Evolutionary conservation across 768 basidiomycete genomes (phyloP).

Genomic region (Pleurotus sapidus): DNA sequence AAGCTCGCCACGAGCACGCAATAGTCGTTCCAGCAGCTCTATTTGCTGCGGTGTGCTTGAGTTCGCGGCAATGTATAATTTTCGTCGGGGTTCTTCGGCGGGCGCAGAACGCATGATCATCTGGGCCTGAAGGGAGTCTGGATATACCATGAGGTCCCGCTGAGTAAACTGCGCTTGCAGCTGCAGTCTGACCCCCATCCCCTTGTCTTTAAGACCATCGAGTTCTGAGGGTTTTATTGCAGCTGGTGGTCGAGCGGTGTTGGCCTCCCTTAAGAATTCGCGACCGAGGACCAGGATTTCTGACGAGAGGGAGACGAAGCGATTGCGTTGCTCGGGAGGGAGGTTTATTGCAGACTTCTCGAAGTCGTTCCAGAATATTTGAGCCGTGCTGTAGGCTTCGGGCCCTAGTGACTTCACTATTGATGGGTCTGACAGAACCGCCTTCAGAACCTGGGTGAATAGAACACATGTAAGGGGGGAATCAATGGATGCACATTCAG

Average conservation of each 20-base stretch:
- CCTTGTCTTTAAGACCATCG: constrained; percentile 69
- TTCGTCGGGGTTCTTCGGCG: constrained; percentile 75
- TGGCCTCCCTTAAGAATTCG: constrained; percentile 73
- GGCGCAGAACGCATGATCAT: constrained; percentile 92
- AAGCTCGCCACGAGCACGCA: constrained; percentile 76
- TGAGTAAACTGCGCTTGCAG: constrained; percentile 77
- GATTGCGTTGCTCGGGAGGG: constrained; percentile 68
- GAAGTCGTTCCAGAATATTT: constrained; percentile 96
- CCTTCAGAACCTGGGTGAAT: constrained; percentile 58
- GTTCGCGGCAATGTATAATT: constrained; percentile 82
- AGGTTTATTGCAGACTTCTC: constrained; percentile 95
- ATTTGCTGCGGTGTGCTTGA: constrained; percentile 75
- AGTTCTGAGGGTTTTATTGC: constrained; percentile 68
- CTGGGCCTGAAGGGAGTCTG: constrained; percentile 85
- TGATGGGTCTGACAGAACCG: constrained; percentile 64
- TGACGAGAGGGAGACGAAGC: constrained; percentile 88
- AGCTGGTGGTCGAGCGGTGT: constrained; percentile 61
- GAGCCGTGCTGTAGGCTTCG: constrained; percentile 83
- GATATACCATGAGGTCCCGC: constrained; percentile 76
- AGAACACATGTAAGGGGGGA: constrained; percentile 16
- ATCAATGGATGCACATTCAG: constrained; percentile 4
- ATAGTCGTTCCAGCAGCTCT: constrained; percentile 68
- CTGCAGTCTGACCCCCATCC: constrained; percentile 71
- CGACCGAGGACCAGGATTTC: constrained; percentile 87
- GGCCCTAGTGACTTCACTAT: constrained; percentile 64